A percentile compares a stretch with the other conserved stretches of the same genome.
Evolutionary conservation across 306 rosid genomes (phyloP).

Genomic region (Purshia tridentata): DNA sequence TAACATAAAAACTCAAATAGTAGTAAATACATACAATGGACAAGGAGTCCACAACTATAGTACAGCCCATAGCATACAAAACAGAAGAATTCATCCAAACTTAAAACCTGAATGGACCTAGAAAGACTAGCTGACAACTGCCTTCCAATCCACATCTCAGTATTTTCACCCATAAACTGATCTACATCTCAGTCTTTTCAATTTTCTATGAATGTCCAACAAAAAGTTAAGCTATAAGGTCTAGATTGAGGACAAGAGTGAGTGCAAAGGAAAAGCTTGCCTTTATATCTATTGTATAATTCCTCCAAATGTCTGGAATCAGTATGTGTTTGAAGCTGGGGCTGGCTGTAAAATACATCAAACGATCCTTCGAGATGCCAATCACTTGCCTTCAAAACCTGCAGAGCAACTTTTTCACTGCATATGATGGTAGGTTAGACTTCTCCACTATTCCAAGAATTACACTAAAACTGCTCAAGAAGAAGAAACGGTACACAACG

Average conservation of each 20-base stretch:
- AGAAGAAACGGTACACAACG: neutral
- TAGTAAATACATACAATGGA: no score
- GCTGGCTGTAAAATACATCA: constrained; percentile 93
- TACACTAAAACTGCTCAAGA: neutral
- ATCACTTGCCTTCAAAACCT: constrained; percentile 85
- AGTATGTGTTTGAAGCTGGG: constrained; percentile 67
- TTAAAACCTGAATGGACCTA: no score
- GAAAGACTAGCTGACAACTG: no score
- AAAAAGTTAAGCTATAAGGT: neutral
- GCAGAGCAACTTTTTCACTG: constrained; percentile 90
- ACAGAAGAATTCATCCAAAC: no score
- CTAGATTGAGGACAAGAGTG: neutral
- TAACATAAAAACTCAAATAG: no score
- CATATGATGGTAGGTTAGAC: constrained; percentile 4
- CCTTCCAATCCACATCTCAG: no score
- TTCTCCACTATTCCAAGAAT: neutral
- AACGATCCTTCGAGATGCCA: constrained; percentile 99
- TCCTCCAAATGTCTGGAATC: constrained; percentile 95
- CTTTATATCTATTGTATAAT: constrained; percentile 95
- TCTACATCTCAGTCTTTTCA: neutral
- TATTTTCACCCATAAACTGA: neutral
- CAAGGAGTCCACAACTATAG: no score
- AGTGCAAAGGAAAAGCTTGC: constrained; percentile 44
- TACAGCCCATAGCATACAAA: no score
- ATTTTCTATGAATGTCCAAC: neutral